These are phyloP conservation scores for Candida peoriensis DNA, from an alignment of 805 yeast species.

Conservation along the genomic window DNA sequence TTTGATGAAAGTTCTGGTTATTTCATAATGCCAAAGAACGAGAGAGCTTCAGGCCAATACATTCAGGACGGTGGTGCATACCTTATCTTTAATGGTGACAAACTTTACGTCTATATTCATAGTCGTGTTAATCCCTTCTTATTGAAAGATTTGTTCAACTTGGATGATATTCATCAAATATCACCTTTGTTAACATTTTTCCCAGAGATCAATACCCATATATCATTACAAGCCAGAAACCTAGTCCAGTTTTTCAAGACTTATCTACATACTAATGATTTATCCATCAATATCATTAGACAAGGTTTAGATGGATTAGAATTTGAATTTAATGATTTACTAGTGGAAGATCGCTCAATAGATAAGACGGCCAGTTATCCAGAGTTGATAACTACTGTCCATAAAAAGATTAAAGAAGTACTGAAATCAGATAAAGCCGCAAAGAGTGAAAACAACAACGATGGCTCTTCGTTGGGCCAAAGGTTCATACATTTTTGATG, in stretches of 20 bases:
- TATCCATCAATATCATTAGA: slow-evolving; percentile 55
- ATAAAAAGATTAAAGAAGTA: slow-evolving; percentile 53
- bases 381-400: slow-evolving; percentile 66
- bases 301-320: slow-evolving; percentile 52
- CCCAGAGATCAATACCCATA: slow-evolving; percentile 65
- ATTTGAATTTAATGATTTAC: slow-evolving; percentile 42
- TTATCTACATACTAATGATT: slow-evolving; percentile 30
- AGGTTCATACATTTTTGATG: slow-evolving; percentile 15
- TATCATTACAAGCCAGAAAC: slow-evolving; percentile 63
- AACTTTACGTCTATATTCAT: slow-evolving; percentile 61
- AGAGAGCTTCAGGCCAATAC: slow-evolving; percentile 37
- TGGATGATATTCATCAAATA: slow-evolving; percentile 30
- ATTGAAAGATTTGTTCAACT: slow-evolving; percentile 71
- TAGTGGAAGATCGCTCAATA: slow-evolving; percentile 69
- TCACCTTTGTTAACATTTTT: slow-evolving; percentile 39
- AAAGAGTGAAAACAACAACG: slow-evolving; percentile 21
- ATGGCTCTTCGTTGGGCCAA: slow-evolving; percentile 12
- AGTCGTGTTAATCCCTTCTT: slow-evolving; percentile 61
- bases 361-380: slow-evolving; percentile 52
- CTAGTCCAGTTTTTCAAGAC: slow-evolving; percentile 54
- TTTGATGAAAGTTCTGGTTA: slow-evolving; percentile 35
- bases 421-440: slow-evolving; percentile 39
- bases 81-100: slow-evolving; percentile 64
- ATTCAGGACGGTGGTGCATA: slow-evolving; percentile 70
- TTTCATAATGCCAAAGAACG: slow-evolving; percentile 46